phyloP scores from a whole-genome alignment of 176 grass and related monocot species.

The Elymus sibiricus region DNA sequence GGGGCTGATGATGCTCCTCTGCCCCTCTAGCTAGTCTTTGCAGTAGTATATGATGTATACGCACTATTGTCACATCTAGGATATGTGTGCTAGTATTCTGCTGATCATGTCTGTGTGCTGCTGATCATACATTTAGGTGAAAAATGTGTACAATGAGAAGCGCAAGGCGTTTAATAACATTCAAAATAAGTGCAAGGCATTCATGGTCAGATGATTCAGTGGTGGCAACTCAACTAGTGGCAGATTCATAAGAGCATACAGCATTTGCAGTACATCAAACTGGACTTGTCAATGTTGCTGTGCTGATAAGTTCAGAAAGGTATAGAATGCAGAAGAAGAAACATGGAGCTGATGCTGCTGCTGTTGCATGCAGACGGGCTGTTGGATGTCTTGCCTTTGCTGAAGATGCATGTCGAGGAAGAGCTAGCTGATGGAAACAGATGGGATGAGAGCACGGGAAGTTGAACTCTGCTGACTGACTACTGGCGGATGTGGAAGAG shows the following conservation, averaged over 20 bases:
- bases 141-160: background rate
- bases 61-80: background rate
- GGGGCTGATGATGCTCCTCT: background rate
- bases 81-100: background rate
- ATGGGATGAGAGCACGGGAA: background rate
- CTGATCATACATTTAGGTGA: background rate
- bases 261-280: background rate
- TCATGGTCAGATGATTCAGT: background rate
- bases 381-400: too few relatives aligned
- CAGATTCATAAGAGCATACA: background rate
- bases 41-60: background rate
- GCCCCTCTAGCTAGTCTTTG: background rate
- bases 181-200: background rate
- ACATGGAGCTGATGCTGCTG: background rate
- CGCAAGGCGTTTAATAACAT: background rate
- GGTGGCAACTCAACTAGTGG: background rate
- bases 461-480: background rate
- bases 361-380: too few relatives aligned
- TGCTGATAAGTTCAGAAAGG: background rate
- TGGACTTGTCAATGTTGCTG: background rate
- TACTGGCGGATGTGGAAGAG: conserved; percentile 54
- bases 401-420: background rate
- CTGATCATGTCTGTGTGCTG: background rate
- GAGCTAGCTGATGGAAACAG: background rate
- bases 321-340: background rate